Evolutionary conservation across 768 basidiomycete species (phyloP), one percentile per base, ranked within the genome.

Genomic region (Hypholoma fasciculare): DNA sequence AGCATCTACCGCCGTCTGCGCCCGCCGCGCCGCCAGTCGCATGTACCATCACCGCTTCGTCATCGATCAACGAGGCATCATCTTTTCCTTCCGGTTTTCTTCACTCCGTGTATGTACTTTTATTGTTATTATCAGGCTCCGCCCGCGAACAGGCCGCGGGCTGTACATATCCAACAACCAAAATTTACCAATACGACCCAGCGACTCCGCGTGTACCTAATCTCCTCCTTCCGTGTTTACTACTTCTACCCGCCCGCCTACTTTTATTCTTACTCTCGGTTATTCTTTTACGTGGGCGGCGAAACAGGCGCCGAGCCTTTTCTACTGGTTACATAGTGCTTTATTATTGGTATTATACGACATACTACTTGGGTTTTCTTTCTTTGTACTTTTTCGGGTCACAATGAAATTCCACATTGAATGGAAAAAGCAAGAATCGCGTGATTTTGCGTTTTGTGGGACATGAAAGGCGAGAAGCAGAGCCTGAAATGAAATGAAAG

Each of bases 301-400:
- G 30, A 16, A 36, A 16, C 36, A 34, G 34, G 34, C n/a, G 26
- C 36, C 36, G n/a, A 7, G 17, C 27, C 49, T n/a, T 19, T 50
- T 36, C 16, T 36, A 30, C n/a, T 19, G 34, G 49, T 37, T 36
- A 17, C 34, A 17, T 36, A 37, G 19, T 51, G 49, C 34, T 51
- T 38, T 51, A 51, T 51, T 51, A 51, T 51, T 51, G 49, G 36
- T 51, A 51, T 51, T 38, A 34, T 51, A 51, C 49, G 36, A 51
- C 34, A 51, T 51, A 37, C 16, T 37, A 51, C 36, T 51, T 51
- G 49, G 49, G 49, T 34, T 34, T 34, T 1, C n/a, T 37, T 37
- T 38, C 17, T 51, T 16, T 51, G 49, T 17, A 51, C n/a, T 14
- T 51, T 51, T 19, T 34, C 9, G 30, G 30, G 49, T n/a, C 16